phyloP scores from a whole-genome alignment of 805 yeast species.

The Tetrapisispora namnaoensis region DNA sequence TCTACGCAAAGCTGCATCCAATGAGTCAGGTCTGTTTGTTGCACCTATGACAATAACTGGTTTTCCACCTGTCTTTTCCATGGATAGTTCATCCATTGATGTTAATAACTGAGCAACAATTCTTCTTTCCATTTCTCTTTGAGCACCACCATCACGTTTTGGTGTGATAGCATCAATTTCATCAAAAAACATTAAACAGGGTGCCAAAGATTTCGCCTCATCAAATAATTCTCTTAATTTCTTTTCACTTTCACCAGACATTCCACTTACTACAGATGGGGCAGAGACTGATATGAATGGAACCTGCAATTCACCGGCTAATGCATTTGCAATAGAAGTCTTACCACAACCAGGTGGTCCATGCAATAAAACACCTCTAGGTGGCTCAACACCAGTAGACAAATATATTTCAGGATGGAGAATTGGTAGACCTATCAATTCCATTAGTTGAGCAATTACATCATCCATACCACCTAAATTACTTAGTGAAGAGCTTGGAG shows the following conservation, averaged over 20 bases:
- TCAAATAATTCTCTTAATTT: slow-evolving; percentile 87
- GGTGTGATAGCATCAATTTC: slow-evolving; percentile 98
- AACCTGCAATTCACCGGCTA: slow-evolving; percentile 90
- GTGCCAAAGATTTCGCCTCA: slow-evolving; percentile 83
- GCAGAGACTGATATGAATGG: slow-evolving; percentile 89
- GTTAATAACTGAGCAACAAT: slow-evolving; percentile 93
- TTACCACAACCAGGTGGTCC: slow-evolving; percentile 99
- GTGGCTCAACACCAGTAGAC: slow-evolving; percentile 89
- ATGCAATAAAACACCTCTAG: slow-evolving; percentile 85
- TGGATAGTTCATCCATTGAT: slow-evolving; percentile 82
- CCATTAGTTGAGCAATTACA: slow-evolving; percentile 79
- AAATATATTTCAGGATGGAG: slow-evolving; percentile 85
- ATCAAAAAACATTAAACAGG: slow-evolving; percentile 87
- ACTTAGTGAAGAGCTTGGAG: slow-evolving; percentile 58
- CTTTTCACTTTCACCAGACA: slow-evolving; percentile 98
- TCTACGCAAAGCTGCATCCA: slow-evolving; percentile 89
- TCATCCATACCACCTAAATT: slow-evolving; percentile 85
- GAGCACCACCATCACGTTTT: slow-evolving; percentile 89
- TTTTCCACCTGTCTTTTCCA: slow-evolving; percentile 82
- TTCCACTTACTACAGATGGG: slow-evolving; percentile 93
- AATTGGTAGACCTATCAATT: slow-evolving; percentile 83
- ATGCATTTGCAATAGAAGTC: slow-evolving; percentile 89
- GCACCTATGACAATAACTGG: slow-evolving; percentile 95
- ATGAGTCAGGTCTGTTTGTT: slow-evolving; percentile 90
- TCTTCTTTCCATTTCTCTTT: slow-evolving; percentile 94